Evolutionary conservation across 148 eudicot genomes (phyloP).

Genomic region (Cornus kousa): DNA sequence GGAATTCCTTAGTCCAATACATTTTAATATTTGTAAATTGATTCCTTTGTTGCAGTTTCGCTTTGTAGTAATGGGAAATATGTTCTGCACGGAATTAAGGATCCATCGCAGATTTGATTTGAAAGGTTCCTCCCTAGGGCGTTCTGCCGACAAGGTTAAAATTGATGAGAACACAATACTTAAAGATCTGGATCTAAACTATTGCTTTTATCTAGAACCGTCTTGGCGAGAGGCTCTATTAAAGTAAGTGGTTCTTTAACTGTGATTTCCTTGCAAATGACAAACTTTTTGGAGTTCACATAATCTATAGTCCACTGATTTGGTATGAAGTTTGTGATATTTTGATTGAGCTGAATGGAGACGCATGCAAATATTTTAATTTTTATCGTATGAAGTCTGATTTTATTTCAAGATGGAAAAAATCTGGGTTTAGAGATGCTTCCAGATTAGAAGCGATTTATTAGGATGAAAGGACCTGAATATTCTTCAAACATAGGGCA

Average conservation of each 20-base stretch:
- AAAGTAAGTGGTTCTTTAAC: constrained; percentile 47
- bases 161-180: constrained; percentile 95
- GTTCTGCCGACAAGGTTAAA: constrained; percentile 89
- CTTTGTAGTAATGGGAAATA: constrained; percentile 98
- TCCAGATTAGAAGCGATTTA: too few species aligned
- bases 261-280: not conserved
- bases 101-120: constrained; percentile 93
- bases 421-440: too few species aligned
- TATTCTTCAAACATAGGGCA: too few species aligned
- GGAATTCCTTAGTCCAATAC: not conserved
- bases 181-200: constrained; percentile 90
- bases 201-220: constrained; percentile 92
- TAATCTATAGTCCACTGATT: not conserved
- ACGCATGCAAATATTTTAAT: not conserved
- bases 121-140: constrained; percentile 94
- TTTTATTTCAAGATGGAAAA: too few species aligned
- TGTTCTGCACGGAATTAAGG: constrained; percentile 97
- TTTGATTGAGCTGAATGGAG: not conserved
- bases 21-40: constrained; percentile 5
- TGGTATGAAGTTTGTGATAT: not conserved
- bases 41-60: constrained; percentile 69
- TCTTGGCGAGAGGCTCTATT: constrained; percentile 80
- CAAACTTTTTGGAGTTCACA: not conserved
- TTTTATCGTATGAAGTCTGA: too few species aligned
- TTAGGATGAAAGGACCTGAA: too few species aligned